phyloP scores from a whole-genome alignment of 495 filamentous ascomycete species.

The Penicillium bialowiezense region DNA sequence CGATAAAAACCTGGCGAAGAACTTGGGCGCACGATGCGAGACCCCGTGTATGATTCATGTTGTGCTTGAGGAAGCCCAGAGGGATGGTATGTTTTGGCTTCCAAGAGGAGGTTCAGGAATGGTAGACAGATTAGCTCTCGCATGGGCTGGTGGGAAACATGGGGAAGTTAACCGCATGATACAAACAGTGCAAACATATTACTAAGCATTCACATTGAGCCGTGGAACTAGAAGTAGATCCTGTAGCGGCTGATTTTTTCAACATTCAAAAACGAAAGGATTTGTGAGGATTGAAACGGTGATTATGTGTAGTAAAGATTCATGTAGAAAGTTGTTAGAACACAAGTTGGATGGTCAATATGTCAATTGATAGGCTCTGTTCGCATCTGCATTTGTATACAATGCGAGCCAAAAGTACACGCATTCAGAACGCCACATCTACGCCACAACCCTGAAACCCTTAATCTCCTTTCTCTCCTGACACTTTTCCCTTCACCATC shows the following conservation, averaged over 20 bases:
- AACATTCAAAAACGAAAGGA: too few species aligned
- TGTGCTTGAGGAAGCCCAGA: background rate
- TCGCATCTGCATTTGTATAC: too few species aligned
- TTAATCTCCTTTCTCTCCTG: slow-evolving; percentile 26
- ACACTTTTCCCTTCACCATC: slow-evolving; percentile 8
- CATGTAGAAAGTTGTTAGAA: too few species aligned
- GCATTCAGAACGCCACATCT: slow-evolving; percentile 19
- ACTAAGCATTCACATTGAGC: background rate
- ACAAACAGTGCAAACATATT: slow-evolving; percentile 2
- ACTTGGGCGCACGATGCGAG: slow-evolving; percentile 38
- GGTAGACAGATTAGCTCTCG: background rate
- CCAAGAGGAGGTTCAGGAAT: background rate
- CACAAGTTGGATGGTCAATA: background rate
- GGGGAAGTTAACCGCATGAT: background rate
- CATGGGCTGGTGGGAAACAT: background rate
- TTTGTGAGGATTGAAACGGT: too few species aligned
- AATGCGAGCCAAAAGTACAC: background rate
- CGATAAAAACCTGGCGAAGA: slow-evolving; percentile 35
- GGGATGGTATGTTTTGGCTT: background rate
- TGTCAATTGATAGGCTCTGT: background rate
- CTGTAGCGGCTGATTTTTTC: background rate
- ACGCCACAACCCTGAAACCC: slow-evolving; percentile 27
- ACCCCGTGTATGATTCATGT: slow-evolving; percentile 40
- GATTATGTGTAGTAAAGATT: too few species aligned
- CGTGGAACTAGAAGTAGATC: background rate